These are phyloP conservation scores for Wickerhamiella domercqiae DNA, from an alignment of 805 yeast genomes.

Conservation along the genomic window DNA sequence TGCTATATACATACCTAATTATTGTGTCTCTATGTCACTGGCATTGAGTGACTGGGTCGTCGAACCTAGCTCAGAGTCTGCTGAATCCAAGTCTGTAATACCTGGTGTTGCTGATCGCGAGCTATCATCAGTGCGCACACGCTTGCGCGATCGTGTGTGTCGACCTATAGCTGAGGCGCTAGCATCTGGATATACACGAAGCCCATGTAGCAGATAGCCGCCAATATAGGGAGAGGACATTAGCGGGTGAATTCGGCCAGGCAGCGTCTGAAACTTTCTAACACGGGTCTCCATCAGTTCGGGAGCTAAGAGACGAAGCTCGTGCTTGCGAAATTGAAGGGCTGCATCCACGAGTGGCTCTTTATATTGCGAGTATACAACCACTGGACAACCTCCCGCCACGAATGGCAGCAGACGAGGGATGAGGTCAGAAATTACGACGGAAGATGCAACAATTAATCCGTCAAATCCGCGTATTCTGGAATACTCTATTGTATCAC, in stretches of 20 bases:
- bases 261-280: slow-evolving; percentile 78
- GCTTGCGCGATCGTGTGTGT: slow-evolving; percentile 4
- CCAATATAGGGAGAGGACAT: slow-evolving; percentile 93
- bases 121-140: background rate
- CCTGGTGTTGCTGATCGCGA: background rate
- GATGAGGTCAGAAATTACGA: slow-evolving; percentile 51
- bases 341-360: slow-evolving; percentile 66
- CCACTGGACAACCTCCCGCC: slow-evolving; percentile 79
- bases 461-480: slow-evolving; percentile 52
- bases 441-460: slow-evolving; percentile 54
- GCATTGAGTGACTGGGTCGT: no score
- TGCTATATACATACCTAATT: background rate
- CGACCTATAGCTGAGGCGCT: slow-evolving; percentile 52
- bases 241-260: slow-evolving; percentile 85
- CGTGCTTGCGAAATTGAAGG: slow-evolving; percentile 48
- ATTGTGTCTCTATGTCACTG: slow-evolving; percentile 3
- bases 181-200: slow-evolving; percentile 59
- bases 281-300: slow-evolving; percentile 68
- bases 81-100: no score
- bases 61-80: no score
- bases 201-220: slow-evolving; percentile 69
- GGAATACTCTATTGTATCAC: slow-evolving; percentile 30
- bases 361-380: slow-evolving; percentile 65
- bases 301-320: slow-evolving; percentile 57
- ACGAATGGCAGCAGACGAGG: slow-evolving; percentile 46